Evolutionary conservation across 805 yeast species (phyloP).

Genomic region (Candida nemodendra): DNA sequence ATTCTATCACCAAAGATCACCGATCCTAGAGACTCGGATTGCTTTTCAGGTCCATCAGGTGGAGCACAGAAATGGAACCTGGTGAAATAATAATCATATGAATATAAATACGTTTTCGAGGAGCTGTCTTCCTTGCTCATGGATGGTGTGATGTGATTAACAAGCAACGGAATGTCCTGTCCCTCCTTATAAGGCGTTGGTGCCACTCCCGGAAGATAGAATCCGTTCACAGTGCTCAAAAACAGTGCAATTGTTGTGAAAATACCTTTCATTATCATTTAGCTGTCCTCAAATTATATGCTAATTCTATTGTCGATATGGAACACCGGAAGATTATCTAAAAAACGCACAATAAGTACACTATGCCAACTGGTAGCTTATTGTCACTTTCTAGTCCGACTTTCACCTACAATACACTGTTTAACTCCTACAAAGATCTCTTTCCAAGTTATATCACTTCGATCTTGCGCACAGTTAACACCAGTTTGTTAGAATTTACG

Average conservation of each 20-base stretch:
- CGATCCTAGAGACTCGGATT: constrained; percentile 88
- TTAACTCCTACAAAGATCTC: too few species aligned
- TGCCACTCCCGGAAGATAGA: constrained; percentile 94
- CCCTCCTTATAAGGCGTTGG: constrained; percentile 82
- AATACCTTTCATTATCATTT: neutral
- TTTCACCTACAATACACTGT: too few species aligned
- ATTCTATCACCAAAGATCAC: constrained; percentile 94
- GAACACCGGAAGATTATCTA: too few species aligned
- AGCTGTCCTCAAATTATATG: too few species aligned
- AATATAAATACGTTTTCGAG: constrained; percentile 58
- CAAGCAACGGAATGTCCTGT: constrained; percentile 73
- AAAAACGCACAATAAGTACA: too few species aligned
- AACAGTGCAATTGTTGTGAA: constrained; percentile 6
- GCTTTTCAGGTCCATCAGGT: constrained; percentile 59
- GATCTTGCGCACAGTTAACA: too few species aligned
- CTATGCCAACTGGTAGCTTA: too few species aligned
- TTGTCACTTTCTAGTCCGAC: too few species aligned
- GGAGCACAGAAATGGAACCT: constrained; percentile 86
- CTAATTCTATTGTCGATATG: too few species aligned
- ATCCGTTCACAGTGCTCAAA: constrained; percentile 42
- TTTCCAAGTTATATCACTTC: too few species aligned
- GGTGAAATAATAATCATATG: constrained; percentile 81
- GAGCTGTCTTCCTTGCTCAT: constrained; percentile 41
- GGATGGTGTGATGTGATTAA: constrained; percentile 88
- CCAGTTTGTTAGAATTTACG: too few species aligned